phyloP scores from a whole-genome alignment of 1,284 basidiomycete species.

The Cystobasidium sp. region DNA sequence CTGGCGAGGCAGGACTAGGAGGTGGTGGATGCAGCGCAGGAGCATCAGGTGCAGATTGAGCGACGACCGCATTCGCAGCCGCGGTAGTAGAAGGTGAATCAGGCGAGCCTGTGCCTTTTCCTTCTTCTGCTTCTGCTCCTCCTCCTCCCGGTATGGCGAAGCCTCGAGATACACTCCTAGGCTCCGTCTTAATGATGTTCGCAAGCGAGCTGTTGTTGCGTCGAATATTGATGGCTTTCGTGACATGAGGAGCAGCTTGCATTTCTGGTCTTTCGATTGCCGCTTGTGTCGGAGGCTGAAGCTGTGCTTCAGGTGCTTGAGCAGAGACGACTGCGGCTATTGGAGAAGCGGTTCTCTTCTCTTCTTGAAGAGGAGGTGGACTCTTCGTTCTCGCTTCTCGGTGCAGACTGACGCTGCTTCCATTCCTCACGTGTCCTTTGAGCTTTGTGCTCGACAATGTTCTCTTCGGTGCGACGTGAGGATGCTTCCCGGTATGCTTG shows the following conservation, averaged over 20 bases:
- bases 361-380: conserved; percentile 2
- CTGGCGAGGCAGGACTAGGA: conserved; percentile 39
- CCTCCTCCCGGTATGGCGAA: conserved; percentile 2
- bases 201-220: conserved; percentile 13
- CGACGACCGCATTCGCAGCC: conserved; percentile 10
- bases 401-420: not conserved
- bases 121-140: conserved; percentile 3
- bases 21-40: conserved; percentile 31
- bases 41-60: not conserved
- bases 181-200: conserved; percentile 3
- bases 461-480: conserved; percentile 2
- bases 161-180: conserved; percentile 14
- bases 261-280: not conserved
- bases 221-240: conserved; percentile 17
- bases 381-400: conserved; percentile 13
- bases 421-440: conserved; percentile 12
- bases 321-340: not conserved
- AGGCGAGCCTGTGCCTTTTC: not conserved
- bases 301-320: not conserved
- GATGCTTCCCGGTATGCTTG: not conserved
- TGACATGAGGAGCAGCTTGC: conserved; percentile 24
- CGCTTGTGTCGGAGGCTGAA: not conserved
- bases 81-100: conserved; percentile 22
- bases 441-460: not conserved
- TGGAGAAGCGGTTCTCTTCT: not conserved